Base-by-base conservation (phyloP, 352 stramenopile genomes). In the Phytophthora kernoviae region DNA sequence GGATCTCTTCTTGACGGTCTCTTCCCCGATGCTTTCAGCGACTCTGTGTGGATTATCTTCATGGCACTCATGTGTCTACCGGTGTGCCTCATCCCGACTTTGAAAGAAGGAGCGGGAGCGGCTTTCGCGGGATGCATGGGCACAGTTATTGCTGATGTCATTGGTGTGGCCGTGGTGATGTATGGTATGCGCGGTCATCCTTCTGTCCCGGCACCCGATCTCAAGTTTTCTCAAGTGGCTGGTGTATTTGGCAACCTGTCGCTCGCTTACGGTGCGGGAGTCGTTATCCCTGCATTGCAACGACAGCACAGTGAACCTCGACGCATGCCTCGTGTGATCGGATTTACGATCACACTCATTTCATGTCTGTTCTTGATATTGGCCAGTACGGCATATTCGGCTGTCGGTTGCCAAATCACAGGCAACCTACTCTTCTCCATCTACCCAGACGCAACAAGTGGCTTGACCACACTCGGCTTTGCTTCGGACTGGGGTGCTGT, bases 341-440 rank as follows among this genome's bases (percentile, higher is more conserved):
- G 66, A 39, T 75, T 81, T 14, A 87, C 79, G 4, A 62, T 90
- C 27, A 67, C 58, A 11, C 58, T 87, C 39, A 71, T 83, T 36
- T 84, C 75, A 36, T 55, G 56, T 12, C 61, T 88, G 27, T 86
- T 88, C 63, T 20, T 85, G 21, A 53, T 73, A n/a, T 45, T 89
- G 24, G 79, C 69, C 4, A 59, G 58, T 34, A 77, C 70, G 8
- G 79, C 72, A 1, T 86, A 86, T 54, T 84, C 75, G 43, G 67
- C 65, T 8, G 67, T 87, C 10, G 79, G 79, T 14, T 87, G 79
- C 53, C 79, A 87, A 63, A 87, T 89, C 54, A 70, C 72, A 0
- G 70, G 77, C 45, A 89, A 89, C 62, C 50, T 90, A 62, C 62
- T 88, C 27, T 90, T 87, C 58, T 73, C 73, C 11, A 84, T 88